Conservation (phyloP, 257 asterid genomes). For the Linaria vulgaris region DNA sequence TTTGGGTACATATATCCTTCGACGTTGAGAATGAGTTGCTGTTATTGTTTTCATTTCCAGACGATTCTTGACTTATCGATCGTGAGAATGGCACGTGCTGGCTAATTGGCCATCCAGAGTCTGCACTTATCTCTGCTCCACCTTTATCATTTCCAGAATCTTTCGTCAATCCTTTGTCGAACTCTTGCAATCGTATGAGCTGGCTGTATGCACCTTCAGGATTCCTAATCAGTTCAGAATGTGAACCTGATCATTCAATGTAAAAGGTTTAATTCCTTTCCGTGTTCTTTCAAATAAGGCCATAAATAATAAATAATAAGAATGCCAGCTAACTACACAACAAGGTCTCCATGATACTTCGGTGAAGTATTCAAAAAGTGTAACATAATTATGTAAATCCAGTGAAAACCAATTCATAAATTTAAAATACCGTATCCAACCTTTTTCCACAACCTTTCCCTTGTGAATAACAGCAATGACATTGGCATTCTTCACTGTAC, state of each 20-base stretch:
- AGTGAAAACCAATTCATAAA: neutral
- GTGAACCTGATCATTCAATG: conserved; percentile 39
- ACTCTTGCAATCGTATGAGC: conserved; percentile 43
- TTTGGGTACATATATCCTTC: conserved; percentile 4
- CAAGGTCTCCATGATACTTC: neutral
- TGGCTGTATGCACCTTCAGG: conserved; percentile 49
- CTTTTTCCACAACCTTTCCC: conserved; percentile 50
- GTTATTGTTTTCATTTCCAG: conserved; percentile 30
- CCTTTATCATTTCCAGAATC: conserved; percentile 3
- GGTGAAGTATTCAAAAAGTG: neutral
- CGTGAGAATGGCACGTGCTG: conserved; percentile 23
- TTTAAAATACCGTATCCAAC: conserved; percentile 17
- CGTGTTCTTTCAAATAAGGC: neutral
- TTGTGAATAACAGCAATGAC: conserved; percentile 45
- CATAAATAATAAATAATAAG: conserved; percentile 3
- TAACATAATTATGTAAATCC: neutral
- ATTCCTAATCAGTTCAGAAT: conserved; percentile 42
- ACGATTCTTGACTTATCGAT: conserved; percentile 28
- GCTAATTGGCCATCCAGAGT: conserved; percentile 25
- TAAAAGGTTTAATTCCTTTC: neutral
- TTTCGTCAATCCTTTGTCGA: conserved; percentile 21
- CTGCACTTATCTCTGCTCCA: conserved; percentile 25
- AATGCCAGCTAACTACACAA: no score
- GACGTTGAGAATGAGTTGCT: conserved; percentile 24
- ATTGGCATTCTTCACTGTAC: conserved; percentile 52